Percentiles rank a stretch among this genome's conserved stretches.
Conservation (phyloP, 305 asterid genomes). For the Fraxinus latifolia region DNA sequence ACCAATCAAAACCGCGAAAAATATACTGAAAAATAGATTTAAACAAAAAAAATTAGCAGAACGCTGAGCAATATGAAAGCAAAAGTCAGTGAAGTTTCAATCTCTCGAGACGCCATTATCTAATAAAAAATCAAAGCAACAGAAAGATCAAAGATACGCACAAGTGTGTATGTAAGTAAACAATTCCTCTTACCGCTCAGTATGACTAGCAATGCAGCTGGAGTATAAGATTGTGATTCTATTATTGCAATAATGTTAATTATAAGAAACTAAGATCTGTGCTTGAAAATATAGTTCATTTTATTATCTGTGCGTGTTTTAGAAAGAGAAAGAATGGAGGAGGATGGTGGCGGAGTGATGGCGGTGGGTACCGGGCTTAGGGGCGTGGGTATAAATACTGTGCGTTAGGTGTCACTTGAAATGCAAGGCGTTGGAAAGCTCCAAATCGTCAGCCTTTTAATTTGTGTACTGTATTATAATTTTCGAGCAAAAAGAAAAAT, state of each 20-base stretch:
- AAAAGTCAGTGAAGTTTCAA: not conserved
- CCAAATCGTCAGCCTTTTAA: slow-evolving; percentile 27
- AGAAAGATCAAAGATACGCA: not conserved
- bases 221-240: not conserved
- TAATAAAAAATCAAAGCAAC: not conserved
- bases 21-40: not conserved
- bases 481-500: not conserved
- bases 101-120: not conserved
- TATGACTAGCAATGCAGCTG: slow-evolving; percentile 5
- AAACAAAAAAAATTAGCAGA: not conserved
- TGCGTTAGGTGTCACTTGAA: slow-evolving; percentile 32
- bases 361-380: not conserved
- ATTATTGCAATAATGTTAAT: not conserved
- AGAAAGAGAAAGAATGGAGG: not conserved
- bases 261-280: not conserved
- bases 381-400: slow-evolving; percentile 15
- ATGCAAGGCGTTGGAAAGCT: slow-evolving; percentile 34
- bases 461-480: not conserved
- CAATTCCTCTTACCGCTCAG: not conserved
- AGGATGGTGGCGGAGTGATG: slow-evolving; percentile 4
- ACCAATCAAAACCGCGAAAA: not conserved
- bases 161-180: not conserved
- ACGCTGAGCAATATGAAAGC: not conserved
- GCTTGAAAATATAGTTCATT: not conserved
- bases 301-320: not conserved